Evolutionary conservation across 2,329 filamentous ascomycete species (phyloP), one percentile per base, ranked within the genome.

Genomic region (Fonsecaea monophora): DNA sequence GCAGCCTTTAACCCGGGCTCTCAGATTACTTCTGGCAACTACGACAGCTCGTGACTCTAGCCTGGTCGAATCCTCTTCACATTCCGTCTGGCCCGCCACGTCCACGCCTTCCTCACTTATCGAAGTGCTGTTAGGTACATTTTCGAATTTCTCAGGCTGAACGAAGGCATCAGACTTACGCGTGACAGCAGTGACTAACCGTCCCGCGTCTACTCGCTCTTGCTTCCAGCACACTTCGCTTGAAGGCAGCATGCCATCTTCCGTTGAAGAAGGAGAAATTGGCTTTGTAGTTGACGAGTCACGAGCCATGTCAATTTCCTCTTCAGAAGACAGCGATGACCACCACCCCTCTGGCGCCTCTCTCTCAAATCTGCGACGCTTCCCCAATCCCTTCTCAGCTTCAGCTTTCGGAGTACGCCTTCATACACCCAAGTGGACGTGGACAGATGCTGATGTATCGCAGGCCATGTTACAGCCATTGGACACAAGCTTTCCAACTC

Each of bases 341-440:
- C 25, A 30, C 21, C 12, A 5, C 45, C 45, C 25, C 9, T 21
- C 8, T 2, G 21, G 9, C 45, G 10, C 45, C 10, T 50, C 45
- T 50, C 18, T 50, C 45, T 30, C 53, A 30, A 18, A 30, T n/a
- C 35, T 56, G 32, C 37, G 8, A n/a, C 32, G 32, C 53, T 15
- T 56, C 12, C 53, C 53, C 30, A 56, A 50, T 30, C 45, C 45
- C 45, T 50, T 50, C 45, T 50, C 45, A 12, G 45, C 9, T 1
- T 50, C 45, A 21, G 45, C 21, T 12, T 50, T 50, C 25, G 45
- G 45, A 25, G 45, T 50, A 50, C 4, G 45, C 45, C 8, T 13
- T 50, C 10, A 10, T 30, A 50, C 45, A 21, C 45, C 21, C 42
- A 18, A 13, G 1, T 12, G 30, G 10, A 30, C 12, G 1, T 50